phyloP scores from a whole-genome alignment of 768 basidiomycete genomes.

The Tulasnella calospora region DNA sequence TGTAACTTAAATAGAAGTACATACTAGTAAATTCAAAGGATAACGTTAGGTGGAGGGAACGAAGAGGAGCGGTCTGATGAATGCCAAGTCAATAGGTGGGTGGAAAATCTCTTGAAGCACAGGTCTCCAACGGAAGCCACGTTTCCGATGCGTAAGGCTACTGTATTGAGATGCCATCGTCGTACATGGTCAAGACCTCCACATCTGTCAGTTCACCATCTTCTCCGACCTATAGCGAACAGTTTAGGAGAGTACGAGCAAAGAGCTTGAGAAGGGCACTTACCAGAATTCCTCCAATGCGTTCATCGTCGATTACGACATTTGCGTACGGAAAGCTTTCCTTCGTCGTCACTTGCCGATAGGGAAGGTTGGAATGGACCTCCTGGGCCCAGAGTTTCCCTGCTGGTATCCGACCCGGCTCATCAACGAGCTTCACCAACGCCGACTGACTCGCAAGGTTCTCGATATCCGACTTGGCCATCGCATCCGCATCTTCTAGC shows the following conservation, averaged over 20 bases:
- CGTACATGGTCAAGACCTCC: slow-evolving; percentile 21
- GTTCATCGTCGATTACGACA: slow-evolving; percentile 26
- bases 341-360: slow-evolving; percentile 23
- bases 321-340: slow-evolving; percentile 21
- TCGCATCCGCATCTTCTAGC: neutral
- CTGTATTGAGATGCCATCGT: neutral
- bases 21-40: neutral
- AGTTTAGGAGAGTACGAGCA: neutral
- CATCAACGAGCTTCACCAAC: slow-evolving; percentile 12
- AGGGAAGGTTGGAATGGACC: slow-evolving; percentile 12
- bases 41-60: neutral
- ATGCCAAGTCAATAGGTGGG: neutral
- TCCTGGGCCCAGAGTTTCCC: slow-evolving; percentile 3
- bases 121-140: neutral
- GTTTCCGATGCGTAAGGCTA: neutral
- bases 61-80: neutral
- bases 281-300: slow-evolving; percentile 23
- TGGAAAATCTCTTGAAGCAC: neutral
- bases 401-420: neutral
- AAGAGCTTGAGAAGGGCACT: neutral
- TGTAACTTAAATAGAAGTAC: neutral
- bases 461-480: neutral
- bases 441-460: neutral
- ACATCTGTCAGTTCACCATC: slow-evolving; percentile 18
- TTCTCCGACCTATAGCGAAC: slow-evolving; percentile 3